Evolutionary conservation across 495 filamentous ascomycete species (phyloP), one percentile per base, ranked within the genome.

Genomic region (Penicillium egyptiacum): DNA sequence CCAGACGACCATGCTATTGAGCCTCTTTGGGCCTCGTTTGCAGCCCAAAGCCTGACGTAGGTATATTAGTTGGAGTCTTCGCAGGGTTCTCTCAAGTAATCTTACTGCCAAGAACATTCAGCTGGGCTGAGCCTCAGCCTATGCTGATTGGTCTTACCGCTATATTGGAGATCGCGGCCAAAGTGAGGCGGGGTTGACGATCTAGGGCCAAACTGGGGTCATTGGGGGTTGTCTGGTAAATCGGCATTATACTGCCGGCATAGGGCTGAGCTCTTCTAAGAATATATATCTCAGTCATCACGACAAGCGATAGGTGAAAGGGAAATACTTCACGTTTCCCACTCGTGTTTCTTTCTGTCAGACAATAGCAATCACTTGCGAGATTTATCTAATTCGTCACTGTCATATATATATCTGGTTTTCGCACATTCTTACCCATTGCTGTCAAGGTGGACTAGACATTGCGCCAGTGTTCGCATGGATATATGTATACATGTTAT

Each of bases 81-180:
- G 16, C 28, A 12, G 28, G 12, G 1, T 39, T 39, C 17, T 45
- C 8, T 47, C 31, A 39, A 30, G 40, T 25, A 42, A 37, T 17
- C 20, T 39, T 14, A 30, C 42, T 37, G 41, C 22, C 30, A 33
- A 23, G 43, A n/a, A 37, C 12, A 40, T 39, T 14, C 16, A 40
- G 22, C 16, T 26, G 42, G 20, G 19, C 28, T 35, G 42, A 44
- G 41, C 25, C 42, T 55, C 35, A 30, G 9, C 47, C 16, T 22
- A 37, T 37, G 39, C 20, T 17, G 5, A 55, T 55, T n/a, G 33
- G 52, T 20, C 42, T 46, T 43, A 55, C 52, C 52, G 52, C 52
- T 31, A 55, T 35, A 35, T 46, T 23, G 25, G 26, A n/a, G 20
- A 20, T 25, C 5, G 20, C 22, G 42, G 20, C 4, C 42, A 44